Conservation (phyloP, 768 basidiomycete genomes). For the Suillus brevipes region DNA sequence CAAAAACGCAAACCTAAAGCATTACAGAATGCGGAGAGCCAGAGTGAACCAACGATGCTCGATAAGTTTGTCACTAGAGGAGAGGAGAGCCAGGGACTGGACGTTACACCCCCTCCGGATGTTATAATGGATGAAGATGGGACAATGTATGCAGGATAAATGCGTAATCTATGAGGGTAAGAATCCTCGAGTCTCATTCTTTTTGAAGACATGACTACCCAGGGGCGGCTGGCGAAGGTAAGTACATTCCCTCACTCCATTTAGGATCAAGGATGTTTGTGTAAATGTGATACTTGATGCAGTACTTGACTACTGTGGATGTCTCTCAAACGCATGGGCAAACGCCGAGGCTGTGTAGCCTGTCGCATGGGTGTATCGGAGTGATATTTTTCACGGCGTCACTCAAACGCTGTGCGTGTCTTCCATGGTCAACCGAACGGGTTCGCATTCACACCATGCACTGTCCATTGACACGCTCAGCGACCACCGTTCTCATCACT, state of each 20-base stretch:
- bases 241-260: neutral
- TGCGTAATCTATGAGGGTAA: neutral
- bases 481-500: neutral
- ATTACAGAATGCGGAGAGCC: slow-evolving; percentile 16
- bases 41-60: slow-evolving; percentile 41
- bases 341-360: neutral
- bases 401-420: neutral
- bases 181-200: neutral
- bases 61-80: slow-evolving; percentile 47
- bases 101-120: slow-evolving; percentile 27
- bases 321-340: neutral
- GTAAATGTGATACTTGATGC: too few species aligned
- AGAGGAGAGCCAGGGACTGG: slow-evolving; percentile 23
- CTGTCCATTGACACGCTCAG: slow-evolving; percentile 1
- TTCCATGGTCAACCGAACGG: neutral
- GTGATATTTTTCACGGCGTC: neutral
- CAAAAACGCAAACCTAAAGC: slow-evolving; percentile 46
- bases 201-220: neutral
- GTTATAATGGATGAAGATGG: slow-evolving; percentile 61
- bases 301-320: neutral
- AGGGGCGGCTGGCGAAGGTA: neutral
- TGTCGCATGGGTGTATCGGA: neutral
- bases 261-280: neutral
- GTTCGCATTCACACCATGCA: neutral
- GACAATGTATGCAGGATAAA: slow-evolving; percentile 48